These are phyloP conservation scores for Acanthamoeba rhysodes DNA, from an alignment of 208 protist genomes.

Conservation along the genomic window DNA sequence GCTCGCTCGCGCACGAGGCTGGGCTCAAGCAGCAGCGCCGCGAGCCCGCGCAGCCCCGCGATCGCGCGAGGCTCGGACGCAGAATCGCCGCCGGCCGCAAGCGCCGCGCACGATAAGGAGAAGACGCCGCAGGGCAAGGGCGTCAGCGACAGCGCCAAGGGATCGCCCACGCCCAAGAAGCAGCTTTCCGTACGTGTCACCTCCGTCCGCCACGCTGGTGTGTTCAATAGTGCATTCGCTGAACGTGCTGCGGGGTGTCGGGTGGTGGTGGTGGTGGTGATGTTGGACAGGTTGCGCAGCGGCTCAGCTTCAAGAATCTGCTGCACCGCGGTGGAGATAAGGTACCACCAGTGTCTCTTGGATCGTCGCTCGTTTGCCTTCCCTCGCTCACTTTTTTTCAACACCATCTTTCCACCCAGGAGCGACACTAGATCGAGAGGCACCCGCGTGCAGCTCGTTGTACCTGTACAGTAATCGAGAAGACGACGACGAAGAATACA, in stretches of 20 bases:
- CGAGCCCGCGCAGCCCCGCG: background rate
- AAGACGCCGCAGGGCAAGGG: background rate
- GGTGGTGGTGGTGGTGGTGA: too few relatives aligned
- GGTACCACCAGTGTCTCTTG: background rate
- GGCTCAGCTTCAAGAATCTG: constrained; percentile 61
- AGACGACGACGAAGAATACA: too few relatives aligned
- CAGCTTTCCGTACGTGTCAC: constrained; percentile 37
- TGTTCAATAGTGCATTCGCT: too few relatives aligned
- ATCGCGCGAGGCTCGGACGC: background rate
- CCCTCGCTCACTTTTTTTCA: too few relatives aligned
- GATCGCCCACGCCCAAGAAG: constrained; percentile 8
- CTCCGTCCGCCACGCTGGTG: background rate
- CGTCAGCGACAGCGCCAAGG: background rate
- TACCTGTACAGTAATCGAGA: too few relatives aligned
- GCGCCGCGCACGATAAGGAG: background rate
- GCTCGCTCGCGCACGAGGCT: background rate
- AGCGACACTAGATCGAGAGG: too few relatives aligned
- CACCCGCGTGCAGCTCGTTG: too few relatives aligned
- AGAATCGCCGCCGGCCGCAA: background rate
- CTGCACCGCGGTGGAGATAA: constrained; percentile 3
- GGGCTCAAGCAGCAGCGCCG: background rate
- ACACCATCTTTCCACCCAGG: too few relatives aligned
- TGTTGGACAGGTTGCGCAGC: constrained; percentile 18
- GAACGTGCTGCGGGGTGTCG: too few relatives aligned
- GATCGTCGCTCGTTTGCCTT: too few relatives aligned